Conservation (phyloP, 768 basidiomycete species). For the Russula brevipes region DNA sequence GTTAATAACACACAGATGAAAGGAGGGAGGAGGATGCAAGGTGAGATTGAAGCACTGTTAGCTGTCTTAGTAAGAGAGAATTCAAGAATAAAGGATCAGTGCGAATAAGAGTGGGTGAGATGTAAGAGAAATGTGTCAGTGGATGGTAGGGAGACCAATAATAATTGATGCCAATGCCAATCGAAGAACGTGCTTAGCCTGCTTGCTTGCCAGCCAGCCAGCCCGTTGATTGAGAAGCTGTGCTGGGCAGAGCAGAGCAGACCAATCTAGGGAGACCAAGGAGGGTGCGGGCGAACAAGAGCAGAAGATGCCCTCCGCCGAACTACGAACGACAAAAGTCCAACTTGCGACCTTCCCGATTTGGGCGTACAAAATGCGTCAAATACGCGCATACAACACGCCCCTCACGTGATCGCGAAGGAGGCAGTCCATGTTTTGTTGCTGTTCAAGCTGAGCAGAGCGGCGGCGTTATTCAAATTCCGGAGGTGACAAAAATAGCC, state of each 20-base stretch:
- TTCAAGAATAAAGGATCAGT: background rate
- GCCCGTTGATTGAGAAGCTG: background rate
- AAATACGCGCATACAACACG: slow-evolving; percentile 24
- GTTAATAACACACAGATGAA: slow-evolving; percentile 5
- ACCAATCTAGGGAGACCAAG: background rate
- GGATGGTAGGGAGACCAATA: background rate
- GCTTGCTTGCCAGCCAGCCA: background rate
- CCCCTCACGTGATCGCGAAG: slow-evolving; percentile 15
- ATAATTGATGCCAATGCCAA: background rate
- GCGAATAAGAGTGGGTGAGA: slow-evolving; percentile 13
- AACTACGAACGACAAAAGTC: slow-evolving; percentile 2
- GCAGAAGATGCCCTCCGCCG: background rate
- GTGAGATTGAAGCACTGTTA: background rate
- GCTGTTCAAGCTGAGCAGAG: background rate
- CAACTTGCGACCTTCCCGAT: slow-evolving; percentile 11
- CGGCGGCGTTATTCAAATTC: background rate
- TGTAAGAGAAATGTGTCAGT: slow-evolving; percentile 7
- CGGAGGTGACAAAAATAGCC: background rate
- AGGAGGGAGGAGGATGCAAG: background rate
- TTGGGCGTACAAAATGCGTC: background rate
- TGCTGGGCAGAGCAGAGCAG: background rate
- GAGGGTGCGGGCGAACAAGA: slow-evolving; percentile 2
- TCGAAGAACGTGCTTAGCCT: slow-evolving; percentile 1
- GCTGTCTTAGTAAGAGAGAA: background rate
- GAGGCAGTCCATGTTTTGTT: too few species aligned